Conservation (phyloP, 306 rosid genomes). For the Lathyrus sativus region DNA sequence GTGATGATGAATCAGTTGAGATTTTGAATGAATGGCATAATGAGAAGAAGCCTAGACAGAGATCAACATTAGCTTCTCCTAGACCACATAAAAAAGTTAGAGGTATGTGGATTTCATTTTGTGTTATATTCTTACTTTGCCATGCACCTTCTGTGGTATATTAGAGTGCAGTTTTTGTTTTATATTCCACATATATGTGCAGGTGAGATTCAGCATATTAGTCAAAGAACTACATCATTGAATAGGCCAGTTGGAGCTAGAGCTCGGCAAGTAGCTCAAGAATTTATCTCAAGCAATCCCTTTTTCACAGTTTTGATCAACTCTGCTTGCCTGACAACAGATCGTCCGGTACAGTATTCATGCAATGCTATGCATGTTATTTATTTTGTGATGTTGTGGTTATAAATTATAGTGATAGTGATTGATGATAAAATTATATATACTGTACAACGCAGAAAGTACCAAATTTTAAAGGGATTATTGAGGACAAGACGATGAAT, state of each 20-base stretch:
- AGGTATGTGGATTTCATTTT: neutral
- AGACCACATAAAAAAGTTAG: constrained; percentile 1
- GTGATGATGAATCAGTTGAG: constrained; percentile 8
- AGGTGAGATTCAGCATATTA: neutral
- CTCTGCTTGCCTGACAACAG: neutral
- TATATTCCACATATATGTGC: neutral
- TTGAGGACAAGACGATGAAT: constrained; percentile 1
- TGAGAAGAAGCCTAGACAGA: constrained; percentile 27
- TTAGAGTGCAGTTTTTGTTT: too few relatives aligned
- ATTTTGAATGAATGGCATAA: constrained; percentile 13
- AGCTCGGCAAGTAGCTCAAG: neutral
- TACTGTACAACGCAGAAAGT: constrained; percentile 11
- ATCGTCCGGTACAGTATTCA: neutral
- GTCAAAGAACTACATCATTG: neutral
- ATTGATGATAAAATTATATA: neutral
- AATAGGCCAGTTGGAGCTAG: neutral
- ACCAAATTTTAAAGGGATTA: constrained; percentile 4
- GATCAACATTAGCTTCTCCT: neutral
- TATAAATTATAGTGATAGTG: neutral
- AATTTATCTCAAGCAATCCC: neutral
- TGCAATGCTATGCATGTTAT: neutral
- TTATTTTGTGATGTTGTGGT: neutral
- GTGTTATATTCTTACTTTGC: neutral
- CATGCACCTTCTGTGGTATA: too few relatives aligned
- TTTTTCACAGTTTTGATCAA: constrained; percentile 7